A percentile compares a stretch with the other conserved stretches of the same genome.
phyloP scores from a whole-genome alignment of 805 yeast species.

The Candida fluviatilis region DNA sequence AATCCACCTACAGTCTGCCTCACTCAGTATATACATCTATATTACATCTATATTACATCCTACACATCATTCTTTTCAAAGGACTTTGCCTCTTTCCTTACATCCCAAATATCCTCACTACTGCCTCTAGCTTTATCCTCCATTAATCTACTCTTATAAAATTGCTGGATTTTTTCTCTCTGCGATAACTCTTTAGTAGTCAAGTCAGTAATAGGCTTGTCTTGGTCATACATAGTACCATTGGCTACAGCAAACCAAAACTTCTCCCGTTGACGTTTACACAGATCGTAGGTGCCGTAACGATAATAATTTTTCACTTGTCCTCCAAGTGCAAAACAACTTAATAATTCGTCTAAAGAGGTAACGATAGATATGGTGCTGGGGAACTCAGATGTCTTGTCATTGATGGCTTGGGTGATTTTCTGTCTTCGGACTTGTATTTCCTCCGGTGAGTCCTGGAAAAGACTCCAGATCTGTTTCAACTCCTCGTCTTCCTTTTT shows the following conservation, averaged over 20 bases:
- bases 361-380: constrained; percentile 47
- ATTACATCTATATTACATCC: too few relatives aligned
- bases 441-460: constrained; percentile 27
- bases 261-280: constrained; percentile 67
- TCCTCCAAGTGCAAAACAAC: constrained; percentile 88
- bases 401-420: constrained; percentile 16
- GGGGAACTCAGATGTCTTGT: constrained; percentile 23
- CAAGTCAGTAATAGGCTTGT: constrained; percentile 16
- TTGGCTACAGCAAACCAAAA: constrained; percentile 75
- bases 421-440: constrained; percentile 20
- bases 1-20: too few relatives aligned
- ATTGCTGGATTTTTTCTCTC: constrained; percentile 54
- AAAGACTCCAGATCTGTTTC: constrained; percentile 25
- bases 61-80: constrained; percentile 23
- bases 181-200: constrained; percentile 45
- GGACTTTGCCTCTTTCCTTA: constrained; percentile 34
- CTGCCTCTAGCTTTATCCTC: constrained; percentile 64
- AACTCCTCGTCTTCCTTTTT: constrained; percentile 17
- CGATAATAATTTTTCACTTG: constrained; percentile 81
- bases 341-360: constrained; percentile 81
- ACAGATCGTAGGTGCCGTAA: constrained; percentile 71
- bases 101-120: constrained; percentile 83
- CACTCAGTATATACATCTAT: background rate
- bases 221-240: constrained; percentile 26
- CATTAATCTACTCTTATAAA: constrained; percentile 59